Base-by-base conservation (phyloP, 768 basidiomycete genomes). In the Podaxis sp. region DNA sequence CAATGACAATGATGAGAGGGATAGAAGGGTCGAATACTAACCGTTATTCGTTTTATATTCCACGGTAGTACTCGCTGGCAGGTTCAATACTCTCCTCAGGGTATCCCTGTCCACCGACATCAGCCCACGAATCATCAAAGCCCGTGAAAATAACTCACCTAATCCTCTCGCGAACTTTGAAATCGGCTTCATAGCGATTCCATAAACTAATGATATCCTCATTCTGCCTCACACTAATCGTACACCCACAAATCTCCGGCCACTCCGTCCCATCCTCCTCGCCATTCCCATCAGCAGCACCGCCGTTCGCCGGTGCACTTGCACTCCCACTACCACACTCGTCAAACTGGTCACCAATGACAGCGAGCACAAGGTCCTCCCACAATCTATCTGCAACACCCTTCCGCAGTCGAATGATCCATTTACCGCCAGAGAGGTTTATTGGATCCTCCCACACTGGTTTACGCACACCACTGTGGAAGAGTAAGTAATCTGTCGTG, bases 361-460 rank as follows among this genome's bases (percentile, higher is more conserved):
- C 79, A 10, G 92, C 91, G 65, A 95, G 78, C 35, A 96, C 83
- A 48, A 93, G 82, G 66, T 91, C 89, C 74, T 96, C 93, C 93
- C 93, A 96, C 54, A 95, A 75, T 28, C 92, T 86, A 74, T 96
- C 94, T 3, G 91, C 86, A 37, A 95, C 82, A 47, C 93, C 93
- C 70, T 98, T 97, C 66, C 87, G 85, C 51, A 98, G 81, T 56
- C 96, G 90, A 61, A 98, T 82, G 54, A 96, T 96, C 91, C 95
- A 98, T 73, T 95, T 96, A 3, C 95, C 95, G 27, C 95, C 95
- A 14, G 85, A 71, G 52, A 86, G 72, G 71, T 97, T 97, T 59
- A 93, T 77, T 13, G 93, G 90, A 72, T 97, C 95, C 71, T 98
- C 96, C 96, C 96, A 98, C 2, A 96, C 90, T 0, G 96, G 95